Evolutionary conservation across 2,329 filamentous ascomycete genomes (phyloP), one percentile per base, ranked within the genome.

Genomic region (Tolypocladium ovalisporum): DNA sequence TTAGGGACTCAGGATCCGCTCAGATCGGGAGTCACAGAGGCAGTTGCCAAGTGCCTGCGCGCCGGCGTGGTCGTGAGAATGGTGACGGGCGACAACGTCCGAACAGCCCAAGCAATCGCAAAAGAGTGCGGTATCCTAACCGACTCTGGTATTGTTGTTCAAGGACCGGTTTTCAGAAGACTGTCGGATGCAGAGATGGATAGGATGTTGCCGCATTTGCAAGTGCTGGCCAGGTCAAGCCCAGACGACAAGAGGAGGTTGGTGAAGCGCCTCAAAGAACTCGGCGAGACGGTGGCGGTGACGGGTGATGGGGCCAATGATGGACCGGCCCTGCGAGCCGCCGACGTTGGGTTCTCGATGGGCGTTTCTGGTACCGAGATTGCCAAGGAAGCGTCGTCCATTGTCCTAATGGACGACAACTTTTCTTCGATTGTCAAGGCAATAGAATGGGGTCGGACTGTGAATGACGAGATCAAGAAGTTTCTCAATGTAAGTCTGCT

Each of bases 241-340:
- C 82, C 82, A 0, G 81, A 84, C 59, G 82, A 84, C 60, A 85
- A 84, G 65, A 73, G 74, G 1, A 79, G 83, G 53, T 71, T 85
- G 4, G 81, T 85, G 0, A 73, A 73, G 12, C 73, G 74, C 6
- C 73, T 85, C n/a, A 82, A 81, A 66, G 66, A 71, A 15, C 71
- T 80, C 52, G 80, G 79, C 17, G 79, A 83, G 62, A 82, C 79
- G 0, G 82, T 85, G 1, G 82, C 83, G 2, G 81, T 84, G 6
- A 87, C 85, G 1, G 85, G 85, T 10, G 85, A 87, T 59, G 84
- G 83, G 3, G 86, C 84, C 4, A 87, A 87, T 60, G 84, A 87
- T 60, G 84, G 82, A 0, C 81, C 84, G 7, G 84, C 84, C 10
- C 71, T 87, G 51, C 86, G 84, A 63, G 82, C 81, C 54, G 84